Evolutionary conservation across 1,284 basidiomycete species (phyloP), one percentile per base, ranked within the genome.

Genomic region (Peniophora sp.): DNA sequence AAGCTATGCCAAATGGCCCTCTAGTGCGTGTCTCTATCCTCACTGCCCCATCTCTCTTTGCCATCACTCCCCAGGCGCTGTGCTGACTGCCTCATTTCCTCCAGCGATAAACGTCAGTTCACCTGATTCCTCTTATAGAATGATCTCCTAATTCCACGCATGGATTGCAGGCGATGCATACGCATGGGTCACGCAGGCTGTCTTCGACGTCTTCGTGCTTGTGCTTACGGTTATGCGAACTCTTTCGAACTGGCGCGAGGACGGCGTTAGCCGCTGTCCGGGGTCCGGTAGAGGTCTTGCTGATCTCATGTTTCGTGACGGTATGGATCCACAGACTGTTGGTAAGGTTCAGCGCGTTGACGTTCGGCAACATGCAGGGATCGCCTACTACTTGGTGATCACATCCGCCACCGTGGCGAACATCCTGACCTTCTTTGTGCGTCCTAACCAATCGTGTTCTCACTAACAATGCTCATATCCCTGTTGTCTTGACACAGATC

Each of bases 351-450:
- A 35, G 38, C 17, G 24, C 38, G n/a, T 41, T 16, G 38, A 17
- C 6, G 19, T 6, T n/a, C 16, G 16, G 8, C 16, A 41, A 6
- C n/a, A 8, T 20, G 10, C 53, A 67, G 65, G 64, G 48, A 60
- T 64, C 6, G 43, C 65, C 48, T 67, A 64, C 49, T 65, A 65
- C 44, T 63, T 57, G 65, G 38, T 41, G 16, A 41, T 41, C 38
- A 17, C 38, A 16, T 16, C n/a, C 19, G 38, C 38, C 5, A 41
- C 16, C 38, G n/a, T 41, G 5, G 38, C 61, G n/a, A 62, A 61
- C 43, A 61, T 62, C 36, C 41, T 68, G 24, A 64, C 66, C 12
- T 66, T 65, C 56, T 69, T 69, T 49, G 68, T 68, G 53, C 53
- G 62, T 56, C 14, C 23, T n/a, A 20, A 20, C 9, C 9, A 44